Evolutionary conservation across 2,329 filamentous ascomycete genomes (phyloP), one percentile per base, ranked within the genome.

Genomic region (Juglanconis juglandina): DNA sequence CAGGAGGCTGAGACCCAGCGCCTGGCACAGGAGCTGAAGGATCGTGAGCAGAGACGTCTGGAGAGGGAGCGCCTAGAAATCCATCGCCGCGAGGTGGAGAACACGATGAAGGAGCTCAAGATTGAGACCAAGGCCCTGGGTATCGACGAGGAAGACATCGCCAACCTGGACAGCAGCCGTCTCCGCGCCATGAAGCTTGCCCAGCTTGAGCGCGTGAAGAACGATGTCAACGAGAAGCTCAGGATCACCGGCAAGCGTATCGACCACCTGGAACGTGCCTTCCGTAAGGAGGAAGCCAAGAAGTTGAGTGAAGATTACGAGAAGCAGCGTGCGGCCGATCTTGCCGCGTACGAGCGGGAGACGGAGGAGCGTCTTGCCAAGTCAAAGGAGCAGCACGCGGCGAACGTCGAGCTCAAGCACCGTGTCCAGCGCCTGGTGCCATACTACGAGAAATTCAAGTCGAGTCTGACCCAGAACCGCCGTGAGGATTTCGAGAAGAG

Each of bases 171-270:
- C 76, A 91, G 88, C 74, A 92, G 92, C 75, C 88, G 89, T 65
- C 90, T 99, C 68, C 93, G 95, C 73, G 89, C 91, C 67, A 89
- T 99, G 79, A 98, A 98, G 82, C 85, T 99, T 60, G 90, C 91
- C 63, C 94, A 96, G 76, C 86, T 99, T 10, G 95, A 98, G 79
- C 93, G 94, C 69, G 95, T 98, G 82, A 99, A 98, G 88, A 96
- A 94, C 71, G 92, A 95, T 71, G 87, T 97, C 67, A 91, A 90
- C 65, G 92, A 97, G 77, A 92, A 90, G 73, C 86, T 98, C 56
- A 89, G 92, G 69, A 87, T 96, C 69, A 96, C 93, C 63, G 92
- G 90, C 74, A 98, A 97, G 86, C 90, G 95, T 66, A 91, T 97
- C 69, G 95, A 99, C 72, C 94, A 99, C 77, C 80, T 99, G 68